Evolutionary conservation across 2,329 filamentous ascomycete genomes (phyloP), one percentile per base, ranked within the genome.

Genomic region (Didymella sp.): DNA sequence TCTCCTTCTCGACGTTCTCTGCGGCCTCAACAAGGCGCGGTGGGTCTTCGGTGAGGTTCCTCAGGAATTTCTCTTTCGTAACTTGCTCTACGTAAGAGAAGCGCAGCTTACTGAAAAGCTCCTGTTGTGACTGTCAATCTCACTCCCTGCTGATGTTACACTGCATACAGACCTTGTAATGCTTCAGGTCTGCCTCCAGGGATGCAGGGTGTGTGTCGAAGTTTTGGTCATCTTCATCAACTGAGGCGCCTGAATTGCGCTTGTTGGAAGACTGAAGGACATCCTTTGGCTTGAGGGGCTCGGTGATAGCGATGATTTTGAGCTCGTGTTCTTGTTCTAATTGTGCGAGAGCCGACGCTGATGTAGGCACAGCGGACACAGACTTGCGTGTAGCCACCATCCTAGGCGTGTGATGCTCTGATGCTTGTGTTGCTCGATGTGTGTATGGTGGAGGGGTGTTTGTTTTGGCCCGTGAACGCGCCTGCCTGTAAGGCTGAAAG

Each of bases 31-130:
- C 90, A 42, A 98, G 89, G 15, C 93, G 83, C 0, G 94, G 95
- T 45, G 93, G 92, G 61, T 96, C 91, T 61, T 91, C 92, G 15
- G 96, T 92, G 67, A 98, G 96, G 62, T 91, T 89, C 65, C 92
- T 91, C 51, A 99, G 88, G 76, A 97, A 98, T 72, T 96, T 96
- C 76, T 99, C 95, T 78, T 98, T 99, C 41, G 94, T 98, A 61
- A 98, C 92, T 81, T 98, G 95, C 78, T 99, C 95, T 67, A 97
- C 90, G 78, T 98, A 98, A 63, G 91, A 96, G 81, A 98, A 98
- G 67, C 94, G 91, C 35, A 98, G 84, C 79, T 99, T 98, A 38
- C 92, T 89, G 77, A 98, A 99, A 19, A 98, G 85, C 77, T 97
- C 93, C 79, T 87, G 63, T n/a, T 6, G n/a, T 30, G 17, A 2